Evolutionary conservation across 768 basidiomycete species (phyloP).

Genomic region (Mycena kentingensis): DNA sequence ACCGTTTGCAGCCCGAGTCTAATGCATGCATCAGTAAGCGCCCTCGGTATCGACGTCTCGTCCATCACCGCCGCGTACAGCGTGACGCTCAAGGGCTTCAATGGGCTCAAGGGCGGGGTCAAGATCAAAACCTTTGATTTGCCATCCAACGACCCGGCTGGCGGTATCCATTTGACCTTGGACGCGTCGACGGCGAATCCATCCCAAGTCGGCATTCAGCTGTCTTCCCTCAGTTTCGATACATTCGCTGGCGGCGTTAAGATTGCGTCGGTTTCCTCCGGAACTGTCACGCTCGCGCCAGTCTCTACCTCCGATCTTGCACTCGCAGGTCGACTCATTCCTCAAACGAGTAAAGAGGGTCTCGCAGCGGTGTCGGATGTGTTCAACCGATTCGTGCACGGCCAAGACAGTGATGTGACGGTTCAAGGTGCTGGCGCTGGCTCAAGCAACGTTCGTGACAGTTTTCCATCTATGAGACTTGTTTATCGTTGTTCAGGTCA

Average conservation of each 20-base stretch:
- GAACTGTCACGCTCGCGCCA: conserved; percentile 56
- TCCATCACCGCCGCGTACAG: conserved; percentile 56
- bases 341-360: conserved; percentile 54
- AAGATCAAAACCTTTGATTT: conserved; percentile 68
- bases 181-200: conserved; percentile 64
- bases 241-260: conserved; percentile 53
- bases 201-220: conserved; percentile 71
- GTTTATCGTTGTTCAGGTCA: conserved; percentile 43
- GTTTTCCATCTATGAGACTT: background rate
- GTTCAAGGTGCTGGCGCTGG: conserved; percentile 64
- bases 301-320: conserved; percentile 52
- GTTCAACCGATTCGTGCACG: conserved; percentile 74
- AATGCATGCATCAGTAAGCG: conserved; percentile 44
- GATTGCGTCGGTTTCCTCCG: conserved; percentile 58
- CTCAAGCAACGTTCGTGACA: conserved; percentile 49
- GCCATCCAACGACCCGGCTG: conserved; percentile 68
- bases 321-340: conserved; percentile 64
- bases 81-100: conserved; percentile 70
- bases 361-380: conserved; percentile 60
- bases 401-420: conserved; percentile 57
- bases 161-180: conserved; percentile 69
- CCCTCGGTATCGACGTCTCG: conserved; percentile 61
- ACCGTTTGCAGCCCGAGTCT: background rate
- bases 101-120: conserved; percentile 64
- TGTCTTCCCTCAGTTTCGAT: conserved; percentile 63